Percentiles rank a stretch among this genome's conserved stretches.
Conservation (phyloP, 2,329 filamentous ascomycete genomes). For the Grosmannia penicillata region DNA sequence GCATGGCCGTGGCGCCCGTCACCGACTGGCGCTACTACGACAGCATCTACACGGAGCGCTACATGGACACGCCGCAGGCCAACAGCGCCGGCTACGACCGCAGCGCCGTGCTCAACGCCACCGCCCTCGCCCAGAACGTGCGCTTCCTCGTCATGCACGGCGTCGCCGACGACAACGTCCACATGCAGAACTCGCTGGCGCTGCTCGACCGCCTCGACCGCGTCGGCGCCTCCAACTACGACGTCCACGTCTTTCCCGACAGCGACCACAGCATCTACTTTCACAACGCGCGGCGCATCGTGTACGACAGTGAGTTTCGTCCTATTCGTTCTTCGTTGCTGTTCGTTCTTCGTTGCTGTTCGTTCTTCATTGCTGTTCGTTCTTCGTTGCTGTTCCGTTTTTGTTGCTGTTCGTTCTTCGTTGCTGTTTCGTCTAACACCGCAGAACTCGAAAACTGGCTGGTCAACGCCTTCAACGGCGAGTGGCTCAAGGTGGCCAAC, state of each 20-base stretch:
- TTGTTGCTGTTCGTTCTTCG: too few relatives aligned
- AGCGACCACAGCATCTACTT: conserved; percentile 92
- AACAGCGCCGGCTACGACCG: conserved; percentile 66
- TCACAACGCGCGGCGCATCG: conserved; percentile 79
- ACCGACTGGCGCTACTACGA: conserved; percentile 97
- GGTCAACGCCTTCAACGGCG: conserved; percentile 92
- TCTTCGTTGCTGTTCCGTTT: too few relatives aligned
- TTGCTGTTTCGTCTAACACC: not conserved
- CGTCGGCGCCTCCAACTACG: conserved; percentile 76
- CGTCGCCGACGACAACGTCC: conserved; percentile 92
- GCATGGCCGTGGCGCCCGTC: conserved; percentile 97
- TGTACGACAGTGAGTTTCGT: conserved; percentile 90
- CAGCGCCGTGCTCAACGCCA: conserved; percentile 59
- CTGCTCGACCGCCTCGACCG: conserved; percentile 78
- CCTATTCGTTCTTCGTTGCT: too few relatives aligned
- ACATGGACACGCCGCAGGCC: conserved; percentile 87
- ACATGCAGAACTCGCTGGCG: conserved; percentile 85
- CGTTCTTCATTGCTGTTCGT: too few relatives aligned
- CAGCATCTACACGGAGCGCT: conserved; percentile 85
- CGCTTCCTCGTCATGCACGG: conserved; percentile 95
- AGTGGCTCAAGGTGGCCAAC: conserved; percentile 56
- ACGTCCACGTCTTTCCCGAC: conserved; percentile 92
- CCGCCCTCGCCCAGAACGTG: conserved; percentile 58
- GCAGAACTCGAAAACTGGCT: conserved; percentile 77
- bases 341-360: too few relatives aligned